Evolutionary conservation across 768 basidiomycete genomes (phyloP).

Genomic region (Psilocybe subaeruginosa): DNA sequence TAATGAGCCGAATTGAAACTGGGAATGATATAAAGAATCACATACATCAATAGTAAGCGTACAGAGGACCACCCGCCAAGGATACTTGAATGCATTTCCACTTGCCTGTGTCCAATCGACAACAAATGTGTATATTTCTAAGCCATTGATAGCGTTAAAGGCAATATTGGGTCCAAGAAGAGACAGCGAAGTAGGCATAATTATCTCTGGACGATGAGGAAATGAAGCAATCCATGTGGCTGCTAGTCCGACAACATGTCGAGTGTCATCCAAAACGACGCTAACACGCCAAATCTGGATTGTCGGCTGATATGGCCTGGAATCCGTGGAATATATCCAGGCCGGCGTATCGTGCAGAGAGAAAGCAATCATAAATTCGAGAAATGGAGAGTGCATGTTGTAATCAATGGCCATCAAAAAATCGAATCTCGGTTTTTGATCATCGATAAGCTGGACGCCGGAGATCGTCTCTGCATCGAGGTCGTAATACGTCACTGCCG

Average conservation of each 20-base stretch:
- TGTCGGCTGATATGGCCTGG: too few species aligned
- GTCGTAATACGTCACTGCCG: conserved; percentile 5
- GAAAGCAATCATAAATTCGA: too few species aligned
- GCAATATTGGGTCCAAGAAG: not conserved
- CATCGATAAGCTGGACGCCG: not conserved
- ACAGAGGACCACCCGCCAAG: not conserved
- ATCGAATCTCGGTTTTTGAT: not conserved
- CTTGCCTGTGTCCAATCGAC: not conserved
- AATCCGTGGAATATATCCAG: too few species aligned
- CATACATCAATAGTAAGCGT: too few species aligned
- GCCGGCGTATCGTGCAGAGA: too few species aligned
- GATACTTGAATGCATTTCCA: not conserved
- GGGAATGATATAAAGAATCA: too few species aligned
- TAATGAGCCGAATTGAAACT: too few species aligned
- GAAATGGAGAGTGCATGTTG: too few species aligned
- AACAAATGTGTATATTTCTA: not conserved
- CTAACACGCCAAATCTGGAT: not conserved
- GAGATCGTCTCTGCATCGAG: not conserved
- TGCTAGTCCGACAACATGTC: not conserved
- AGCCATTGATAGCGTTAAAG: not conserved
- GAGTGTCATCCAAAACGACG: not conserved
- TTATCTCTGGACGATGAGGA: not conserved
- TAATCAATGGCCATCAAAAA: too few species aligned
- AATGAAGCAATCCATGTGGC: not conserved
- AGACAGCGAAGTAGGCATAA: not conserved